Evolutionary conservation across 2,329 filamentous ascomycete species (phyloP).

Genomic region (Penicillium oxalicum): DNA sequence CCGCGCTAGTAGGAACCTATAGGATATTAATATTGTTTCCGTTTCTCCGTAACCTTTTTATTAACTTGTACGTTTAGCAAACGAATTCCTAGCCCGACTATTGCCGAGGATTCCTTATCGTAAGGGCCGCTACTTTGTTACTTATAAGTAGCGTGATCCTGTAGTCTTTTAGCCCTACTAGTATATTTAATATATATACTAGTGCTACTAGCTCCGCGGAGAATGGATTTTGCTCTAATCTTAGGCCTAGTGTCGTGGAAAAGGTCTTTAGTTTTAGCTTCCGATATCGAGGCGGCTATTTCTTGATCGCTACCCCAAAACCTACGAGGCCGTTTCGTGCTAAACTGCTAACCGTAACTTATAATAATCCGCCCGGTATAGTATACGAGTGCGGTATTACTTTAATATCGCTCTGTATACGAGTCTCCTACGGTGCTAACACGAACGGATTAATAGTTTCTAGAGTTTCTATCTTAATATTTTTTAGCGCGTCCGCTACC

Average conservation of each 20-base stretch:
- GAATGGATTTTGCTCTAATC: constrained; percentile 20
- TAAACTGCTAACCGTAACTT: constrained; percentile 16
- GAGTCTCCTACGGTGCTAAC: constrained; percentile 4
- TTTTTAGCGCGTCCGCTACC: constrained; percentile 12
- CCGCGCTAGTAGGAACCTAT: constrained; percentile 13
- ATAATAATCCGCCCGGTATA: constrained; percentile 7
- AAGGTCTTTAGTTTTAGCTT: constrained; percentile 17
- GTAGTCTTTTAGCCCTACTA: constrained; percentile 14
- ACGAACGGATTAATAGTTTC: constrained; percentile 11
- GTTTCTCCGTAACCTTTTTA: constrained; percentile 15
- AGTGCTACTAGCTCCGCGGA: constrained; percentile 22
- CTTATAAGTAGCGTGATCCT: constrained; percentile 18
- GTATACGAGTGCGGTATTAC: background rate
- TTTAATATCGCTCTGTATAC: constrained; percentile 3
- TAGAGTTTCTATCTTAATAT: constrained; percentile 5
- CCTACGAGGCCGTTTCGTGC: constrained; percentile 14
- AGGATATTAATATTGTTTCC: constrained; percentile 16
- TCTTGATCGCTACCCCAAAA: constrained; percentile 20
- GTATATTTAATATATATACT: constrained; percentile 13
- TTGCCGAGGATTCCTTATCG: constrained; percentile 16
- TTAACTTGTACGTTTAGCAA: constrained; percentile 18
- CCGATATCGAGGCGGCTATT: constrained; percentile 24
- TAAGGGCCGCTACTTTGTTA: constrained; percentile 21
- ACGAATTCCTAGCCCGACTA: constrained; percentile 18
- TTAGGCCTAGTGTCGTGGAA: constrained; percentile 13